phyloP scores from a whole-genome alignment of 1,139 yeast species.

The Kurtzmaniella quercitrusa region DNA sequence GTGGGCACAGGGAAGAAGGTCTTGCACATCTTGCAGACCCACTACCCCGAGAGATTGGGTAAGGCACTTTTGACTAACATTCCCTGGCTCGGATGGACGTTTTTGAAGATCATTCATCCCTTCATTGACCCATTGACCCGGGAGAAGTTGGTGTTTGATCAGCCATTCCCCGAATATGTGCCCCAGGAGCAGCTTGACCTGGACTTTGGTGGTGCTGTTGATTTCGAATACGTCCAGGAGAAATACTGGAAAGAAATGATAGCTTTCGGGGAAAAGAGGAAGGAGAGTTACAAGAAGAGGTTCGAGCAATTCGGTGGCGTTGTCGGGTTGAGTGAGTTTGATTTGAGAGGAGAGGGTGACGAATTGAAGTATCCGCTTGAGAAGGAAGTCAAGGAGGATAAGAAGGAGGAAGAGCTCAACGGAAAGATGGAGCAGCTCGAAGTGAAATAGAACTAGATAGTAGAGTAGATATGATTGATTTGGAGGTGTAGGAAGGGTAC shows the following conservation, averaged over 20 bases:
- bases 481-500: too few relatives aligned
- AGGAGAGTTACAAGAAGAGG: conserved; percentile 30
- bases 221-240: conserved; percentile 41
- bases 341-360: conserved; percentile 58
- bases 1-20: conserved; percentile 73
- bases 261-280: conserved; percentile 34
- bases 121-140: conserved; percentile 48
- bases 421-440: background rate
- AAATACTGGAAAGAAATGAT: conserved; percentile 44
- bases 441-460: background rate
- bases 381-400: background rate
- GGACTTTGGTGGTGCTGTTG: conserved; percentile 40
- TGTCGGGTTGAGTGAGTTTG: conserved; percentile 58
- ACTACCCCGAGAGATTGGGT: conserved; percentile 47
- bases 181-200: conserved; percentile 44
- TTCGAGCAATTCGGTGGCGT: conserved; percentile 36
- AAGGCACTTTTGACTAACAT: conserved; percentile 44
- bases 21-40: conserved; percentile 61
- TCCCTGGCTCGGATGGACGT: conserved; percentile 47
- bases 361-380: conserved; percentile 25
- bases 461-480: background rate
- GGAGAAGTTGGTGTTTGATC: conserved; percentile 46
- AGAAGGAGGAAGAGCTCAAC: background rate
- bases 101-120: conserved; percentile 44
- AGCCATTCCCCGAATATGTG: conserved; percentile 43